A percentile compares a stretch with the other conserved stretches of the same genome.
Conservation (phyloP, 2,329 filamentous ascomycete genomes). For the Aspergillus viridinutans region DNA sequence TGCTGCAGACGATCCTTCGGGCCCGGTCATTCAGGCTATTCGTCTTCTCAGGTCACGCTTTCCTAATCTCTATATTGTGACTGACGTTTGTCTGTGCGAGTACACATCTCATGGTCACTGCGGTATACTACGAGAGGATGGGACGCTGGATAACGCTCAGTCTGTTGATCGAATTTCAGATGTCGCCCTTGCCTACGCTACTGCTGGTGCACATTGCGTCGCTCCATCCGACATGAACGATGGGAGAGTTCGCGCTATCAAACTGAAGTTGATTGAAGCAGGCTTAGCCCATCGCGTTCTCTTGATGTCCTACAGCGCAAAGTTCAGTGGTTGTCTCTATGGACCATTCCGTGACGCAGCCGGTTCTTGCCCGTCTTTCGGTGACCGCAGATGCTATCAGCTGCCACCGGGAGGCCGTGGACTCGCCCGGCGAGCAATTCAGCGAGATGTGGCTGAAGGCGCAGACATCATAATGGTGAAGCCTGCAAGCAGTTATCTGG, state of each 20-base stretch:
- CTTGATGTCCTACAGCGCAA: constrained; percentile 96
- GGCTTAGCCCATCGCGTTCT: constrained; percentile 87
- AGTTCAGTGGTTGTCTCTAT: constrained; percentile 95
- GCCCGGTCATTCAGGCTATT: constrained; percentile 85
- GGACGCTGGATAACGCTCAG: constrained; percentile 84
- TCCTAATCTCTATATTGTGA: constrained; percentile 83
- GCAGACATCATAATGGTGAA: constrained; percentile 99
- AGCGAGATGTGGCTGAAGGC: constrained; percentile 84
- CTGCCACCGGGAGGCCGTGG: constrained; percentile 88
- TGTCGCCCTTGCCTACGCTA: constrained; percentile 96
- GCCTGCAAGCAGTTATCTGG: constrained; percentile 89
- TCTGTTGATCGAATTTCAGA: constrained; percentile 94
- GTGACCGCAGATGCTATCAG: constrained; percentile 95
- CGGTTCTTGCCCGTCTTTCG: constrained; percentile 84
- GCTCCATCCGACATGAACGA: constrained; percentile 99
- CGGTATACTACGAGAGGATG: constrained; percentile 89
- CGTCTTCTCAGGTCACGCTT: constrained; percentile 78
- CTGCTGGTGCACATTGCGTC: constrained; percentile 92
- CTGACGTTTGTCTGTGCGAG: constrained; percentile 95
- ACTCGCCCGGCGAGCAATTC: constrained; percentile 83
- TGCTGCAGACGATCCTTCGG: constrained; percentile 84
- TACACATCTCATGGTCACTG: constrained; percentile 98
- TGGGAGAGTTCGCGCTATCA: constrained; percentile 93
- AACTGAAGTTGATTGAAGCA: constrained; percentile 93
- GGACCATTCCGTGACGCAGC: constrained; percentile 96